Base-by-base conservation (phyloP, 2,329 filamentous ascomycete genomes). In the Hymenoscyphus salicellus region DNA sequence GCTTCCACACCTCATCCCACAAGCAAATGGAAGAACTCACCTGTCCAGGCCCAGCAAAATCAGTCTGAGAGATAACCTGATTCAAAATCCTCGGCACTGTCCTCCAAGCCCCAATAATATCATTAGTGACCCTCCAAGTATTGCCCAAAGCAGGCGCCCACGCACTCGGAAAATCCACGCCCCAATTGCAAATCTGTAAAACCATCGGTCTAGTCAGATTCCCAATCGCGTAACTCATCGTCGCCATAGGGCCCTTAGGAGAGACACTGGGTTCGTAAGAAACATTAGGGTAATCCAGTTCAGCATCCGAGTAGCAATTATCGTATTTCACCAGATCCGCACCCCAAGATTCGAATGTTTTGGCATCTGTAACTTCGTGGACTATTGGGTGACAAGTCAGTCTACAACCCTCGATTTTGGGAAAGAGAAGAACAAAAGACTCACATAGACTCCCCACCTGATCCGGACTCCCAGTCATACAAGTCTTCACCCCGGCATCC, bases 251-350 rank as follows among this genome's bases (percentile, higher is more conserved):
- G 1, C 63, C 26, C 0, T 69, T 65, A 0, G 78, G 77, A 0
- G 78, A 79, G 2, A 68, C 72, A 6, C 68, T 71, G 0, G 77
- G 75, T 1, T 68, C 63, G 59, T 78, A 79, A 59, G 75, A 71
- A 1, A 71, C 69, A 59, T 78, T 72, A 10, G 76, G 77, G 63
- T 77, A 74, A 0, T 72, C 72, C 1, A 71, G 71, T 49, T 78
- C 76, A 55, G 74, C 72, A 60, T 72, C 69, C 0, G 71, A 70
- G 46, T 76, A 80, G 67, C 76, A 77, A 60, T 76, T 77, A 62
- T 78, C 78, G 63, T 78, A 83, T 75, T 83, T 83, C n/a, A 82
- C 63, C 3, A 77, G 72, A 64, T 78, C 75, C 64, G 75, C 75
- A 73, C 28, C 73, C 73, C 73, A 75, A 11, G 65, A 66, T 1